Evolutionary conservation across 441 rosid species (phyloP).

Genomic region (Eruca vesicaria): DNA sequence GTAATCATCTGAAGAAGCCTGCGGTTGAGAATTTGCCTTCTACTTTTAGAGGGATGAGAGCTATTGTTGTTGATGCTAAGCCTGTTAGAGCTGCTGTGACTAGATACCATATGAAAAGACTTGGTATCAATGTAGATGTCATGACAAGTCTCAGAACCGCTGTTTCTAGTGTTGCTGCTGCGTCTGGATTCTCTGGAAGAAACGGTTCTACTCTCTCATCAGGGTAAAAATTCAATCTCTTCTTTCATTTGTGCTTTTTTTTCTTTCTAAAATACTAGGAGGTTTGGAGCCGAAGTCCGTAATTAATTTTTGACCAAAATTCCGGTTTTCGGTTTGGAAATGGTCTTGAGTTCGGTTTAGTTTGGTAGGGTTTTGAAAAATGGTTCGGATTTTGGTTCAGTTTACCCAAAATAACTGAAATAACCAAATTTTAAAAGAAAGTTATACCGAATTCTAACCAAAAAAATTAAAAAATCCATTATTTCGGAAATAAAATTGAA

Average conservation of each 20-base stretch:
- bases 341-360: too few species aligned
- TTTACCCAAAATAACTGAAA: too few species aligned
- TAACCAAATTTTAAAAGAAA: too few species aligned
- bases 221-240: constrained; percentile 42
- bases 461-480: too few species aligned
- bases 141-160: constrained; percentile 49
- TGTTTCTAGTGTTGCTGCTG: constrained; percentile 15
- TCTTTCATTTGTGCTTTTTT: neutral
- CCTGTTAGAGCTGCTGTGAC: constrained; percentile 93
- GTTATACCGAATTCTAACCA: too few species aligned
- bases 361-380: too few species aligned
- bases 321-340: too few species aligned
- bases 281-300: too few species aligned
- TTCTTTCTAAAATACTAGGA: too few species aligned
- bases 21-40: constrained; percentile 67
- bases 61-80: constrained; percentile 76
- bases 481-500: too few species aligned
- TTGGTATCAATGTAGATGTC: constrained; percentile 74
- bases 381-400: too few species aligned
- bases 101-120: constrained; percentile 85
- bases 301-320: too few species aligned
- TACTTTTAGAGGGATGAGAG: constrained; percentile 75
- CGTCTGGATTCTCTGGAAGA: constrained; percentile 42
- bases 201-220: constrained; percentile 45
- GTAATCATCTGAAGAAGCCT: constrained; percentile 45